Evolutionary conservation across 352 stramenopile genomes (phyloP), one percentile per base, ranked within the genome.

Genomic region (Pythium dissimile): DNA sequence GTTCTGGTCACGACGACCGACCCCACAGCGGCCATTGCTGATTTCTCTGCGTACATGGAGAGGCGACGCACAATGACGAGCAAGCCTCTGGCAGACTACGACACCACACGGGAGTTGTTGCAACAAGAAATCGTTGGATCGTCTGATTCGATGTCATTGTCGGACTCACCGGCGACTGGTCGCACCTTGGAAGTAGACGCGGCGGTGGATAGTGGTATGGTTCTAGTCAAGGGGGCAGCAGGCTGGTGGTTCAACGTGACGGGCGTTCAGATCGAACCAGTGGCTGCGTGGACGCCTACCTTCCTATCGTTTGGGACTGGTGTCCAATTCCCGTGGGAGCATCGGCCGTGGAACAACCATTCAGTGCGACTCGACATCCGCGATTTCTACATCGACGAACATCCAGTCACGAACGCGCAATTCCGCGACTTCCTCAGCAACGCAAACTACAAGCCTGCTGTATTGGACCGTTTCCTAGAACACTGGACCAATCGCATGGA

Each of bases 271-370:
- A 90, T 94, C 42, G 84, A 94, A 43, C 84, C 84, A 12, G 84
- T 92, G 4, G 48, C 54, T 2, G 60, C 62, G 26, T 92, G 82
- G 84, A 94, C 83, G 0, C 84, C 84, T 1, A 80, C 69, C 16
- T 76, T 66, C 32, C 48, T 54, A 24, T 43, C 81, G 20, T 89
- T 78, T 27, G 84, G 84, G 23, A 75, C 72, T 0, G 86, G 84
- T 13, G 84, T 95, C 42, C 86, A 94, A 57, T 95, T 94, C 47
- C 84, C 84, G 7, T 94, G 86, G 84, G 84, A 95, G 41, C 44
- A 71, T 16, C 76, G 80, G 2, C 84, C 86, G n/a, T 88, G 75
- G 70, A 90, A 86, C 46, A 89, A 89, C 44, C 84, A 94, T 58
- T 85, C 75, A 13, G 69, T 71, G 16, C 49, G 67, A 4, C 69